These are phyloP conservation scores for Yamadazyma membranifaciens DNA, from an alignment of 1,139 yeast species.

Conservation along the genomic window DNA sequence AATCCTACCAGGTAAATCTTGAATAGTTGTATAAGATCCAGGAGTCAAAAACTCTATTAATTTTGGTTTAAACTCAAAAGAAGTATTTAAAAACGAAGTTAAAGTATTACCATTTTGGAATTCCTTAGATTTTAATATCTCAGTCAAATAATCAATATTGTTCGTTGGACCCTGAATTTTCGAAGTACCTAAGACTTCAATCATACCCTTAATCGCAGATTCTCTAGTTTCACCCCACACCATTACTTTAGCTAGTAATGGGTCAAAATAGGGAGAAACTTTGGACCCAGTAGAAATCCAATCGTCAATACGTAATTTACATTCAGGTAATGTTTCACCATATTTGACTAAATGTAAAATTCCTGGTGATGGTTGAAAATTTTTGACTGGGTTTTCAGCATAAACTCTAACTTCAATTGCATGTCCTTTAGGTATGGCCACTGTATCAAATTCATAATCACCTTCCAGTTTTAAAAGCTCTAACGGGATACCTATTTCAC, in stretches of 20 bases:
- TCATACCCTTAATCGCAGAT: slow-evolving; percentile 21
- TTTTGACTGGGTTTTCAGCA: slow-evolving; percentile 34
- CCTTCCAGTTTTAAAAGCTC: slow-evolving; percentile 16
- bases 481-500: slow-evolving; percentile 23
- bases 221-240: slow-evolving; percentile 30
- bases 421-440: slow-evolving; percentile 32
- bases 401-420: slow-evolving; percentile 36
- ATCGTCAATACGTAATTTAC: slow-evolving; percentile 29
- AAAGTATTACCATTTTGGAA: slow-evolving; percentile 25
- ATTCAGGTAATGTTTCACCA: slow-evolving; percentile 11
- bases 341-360: slow-evolving; percentile 27
- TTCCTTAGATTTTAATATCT: slow-evolving; percentile 20
- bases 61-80: slow-evolving; percentile 23
- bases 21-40: slow-evolving; percentile 34
- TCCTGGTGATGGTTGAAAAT: slow-evolving; percentile 38
- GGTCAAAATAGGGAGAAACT: slow-evolving; percentile 37
- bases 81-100: slow-evolving; percentile 22
- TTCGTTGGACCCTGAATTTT: slow-evolving; percentile 31
- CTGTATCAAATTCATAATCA: slow-evolving; percentile 12
- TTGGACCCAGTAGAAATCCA: slow-evolving; percentile 35
- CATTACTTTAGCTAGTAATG: slow-evolving; percentile 35
- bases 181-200: slow-evolving; percentile 20
- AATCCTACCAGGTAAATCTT: slow-evolving; percentile 32
- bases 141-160: slow-evolving; percentile 28
- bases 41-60: slow-evolving; percentile 27